Evolutionary conservation across 805 yeast genomes (phyloP), one percentile per base, ranked within the genome.

Genomic region (Saccharomycopsis javanensis): DNA sequence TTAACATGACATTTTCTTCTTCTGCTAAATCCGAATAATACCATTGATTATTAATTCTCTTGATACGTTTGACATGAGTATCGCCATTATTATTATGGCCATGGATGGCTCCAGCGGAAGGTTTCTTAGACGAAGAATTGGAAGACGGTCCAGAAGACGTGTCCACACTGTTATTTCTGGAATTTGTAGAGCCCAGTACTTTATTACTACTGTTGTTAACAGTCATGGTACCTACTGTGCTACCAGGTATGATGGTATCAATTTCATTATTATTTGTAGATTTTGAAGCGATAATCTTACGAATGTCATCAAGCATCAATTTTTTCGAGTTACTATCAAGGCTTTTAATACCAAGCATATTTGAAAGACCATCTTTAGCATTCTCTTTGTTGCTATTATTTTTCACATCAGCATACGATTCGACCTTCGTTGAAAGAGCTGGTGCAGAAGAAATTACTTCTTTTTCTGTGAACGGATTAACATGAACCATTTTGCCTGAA

Each of bases 251-350:
- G 13, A 6, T 15, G 4, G 48, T 25, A 51, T 31, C 53, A 8
- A 42, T 13, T 15, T 23, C 30, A 20, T n/a, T 7, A 8, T 34
- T 52, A 15, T 35, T 34, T 25, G 48, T 23, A 15, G 48, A 97
- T 65, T 94, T 97, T 8, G 96, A 92, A 1, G 97, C 96, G 6
- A 94, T 97, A 66, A 94, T 92, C 62, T 98, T 78, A 6, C 98
- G 96, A 64, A 94, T 94, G 70, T 94, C 99, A 70, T 94, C 98
- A 64, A 94, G 77, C 0, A 97, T 92, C 55, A 94, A 85, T 63
- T 86, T 88, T 63, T 92, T 95, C 65, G 82, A 86, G 64, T 85
- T 81, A 56, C 25, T 25, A 90, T 77, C 53, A 88, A 75, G 62
- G 25, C 48, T 42, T 42, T 42, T 81, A 85, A 1, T 89, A 79